Evolutionary conservation across 164 flowering plant species (phyloP), one percentile per base, ranked within the genome.

Genomic region (Vitis rupestris): DNA sequence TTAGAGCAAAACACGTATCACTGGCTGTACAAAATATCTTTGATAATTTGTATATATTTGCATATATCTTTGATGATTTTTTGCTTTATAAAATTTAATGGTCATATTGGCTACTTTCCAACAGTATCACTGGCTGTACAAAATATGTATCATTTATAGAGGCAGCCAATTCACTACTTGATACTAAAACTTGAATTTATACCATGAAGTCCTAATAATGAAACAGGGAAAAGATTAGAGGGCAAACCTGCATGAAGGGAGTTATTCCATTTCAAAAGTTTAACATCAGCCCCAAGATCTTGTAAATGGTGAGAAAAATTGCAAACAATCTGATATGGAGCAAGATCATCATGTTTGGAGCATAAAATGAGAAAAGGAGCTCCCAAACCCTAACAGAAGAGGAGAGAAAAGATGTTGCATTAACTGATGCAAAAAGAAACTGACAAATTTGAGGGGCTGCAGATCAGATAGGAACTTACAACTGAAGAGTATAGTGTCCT

Each of bases 361-460:
- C 88, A 85, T 12, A 88, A 61, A 54, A 88, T 72, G 62, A 88
- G 85, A 82, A 70, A 86, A 57, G 92, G 90, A 52, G 88, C 87
- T 47, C 83, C 86, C 31, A 86, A 48, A 63, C 73, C 78, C 92
- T 86, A 68, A 70, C 44, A 47, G 17, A 66, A 51, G 16, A 64
- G 57, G 14, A 58, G 16, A 69, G 47, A 66, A 14, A 11, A 61
- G 55, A 61, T 3, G 4, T 63, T 14, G 48, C 10, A 61, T 15
- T 53, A 59, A 23, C 9, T 2, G 14, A 59, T 19, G 7, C 17
- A 4, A 37, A 31, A 53, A 30, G 16, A 49, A 56, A 7, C 3
- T 62, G 31, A 30, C 12, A 63, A 64, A 60, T 23, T 31, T n/a
- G 8, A 48, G 30, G 16, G 11, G 59, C 29, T 14, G 31, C 30